phyloP scores from a whole-genome alignment of 352 stramenopile species.

The Pythium biforme region DNA sequence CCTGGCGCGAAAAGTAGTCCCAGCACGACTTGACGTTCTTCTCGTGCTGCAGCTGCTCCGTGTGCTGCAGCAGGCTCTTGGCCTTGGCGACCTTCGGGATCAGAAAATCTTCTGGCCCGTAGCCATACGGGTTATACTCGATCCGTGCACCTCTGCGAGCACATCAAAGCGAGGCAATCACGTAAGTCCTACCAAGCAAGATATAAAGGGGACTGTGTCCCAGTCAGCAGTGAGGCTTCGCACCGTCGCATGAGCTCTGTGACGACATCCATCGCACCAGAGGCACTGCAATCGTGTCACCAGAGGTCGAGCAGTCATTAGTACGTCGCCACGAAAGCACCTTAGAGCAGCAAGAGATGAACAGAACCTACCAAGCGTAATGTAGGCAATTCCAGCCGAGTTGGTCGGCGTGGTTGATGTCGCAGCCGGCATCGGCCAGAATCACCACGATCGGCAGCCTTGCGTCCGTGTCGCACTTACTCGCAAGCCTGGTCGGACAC shows the following conservation, averaged over 20 bases:
- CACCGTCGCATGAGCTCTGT: constrained; percentile 71
- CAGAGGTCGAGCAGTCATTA: not conserved
- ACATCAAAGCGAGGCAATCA: not conserved
- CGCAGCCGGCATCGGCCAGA: constrained; percentile 75
- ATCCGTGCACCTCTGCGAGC: constrained; percentile 46
- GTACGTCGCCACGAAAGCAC: not conserved
- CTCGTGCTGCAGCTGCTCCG: constrained; percentile 82
- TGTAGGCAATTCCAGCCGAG: constrained; percentile 85
- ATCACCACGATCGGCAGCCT: constrained; percentile 84
- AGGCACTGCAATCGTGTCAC: constrained; percentile 40
- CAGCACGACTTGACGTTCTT: constrained; percentile 74
- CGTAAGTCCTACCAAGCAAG: too few species aligned
- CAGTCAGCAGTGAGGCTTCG: not conserved
- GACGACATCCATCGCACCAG: constrained; percentile 67
- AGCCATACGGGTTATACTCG: constrained; percentile 85
- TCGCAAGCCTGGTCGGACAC: constrained; percentile 50
- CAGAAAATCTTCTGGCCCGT: constrained; percentile 81
- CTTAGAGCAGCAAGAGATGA: not conserved
- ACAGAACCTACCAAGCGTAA: constrained; percentile 65
- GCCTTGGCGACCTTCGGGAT: constrained; percentile 77
- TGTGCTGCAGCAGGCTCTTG: constrained; percentile 86
- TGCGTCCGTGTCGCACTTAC: constrained; percentile 81
- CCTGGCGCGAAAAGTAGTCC: constrained; percentile 76
- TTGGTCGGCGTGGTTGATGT: constrained; percentile 84
- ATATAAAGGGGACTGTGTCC: too few species aligned